Base-by-base conservation (phyloP, 805 yeast genomes). In the Suhomyces xylopsoci region DNA sequence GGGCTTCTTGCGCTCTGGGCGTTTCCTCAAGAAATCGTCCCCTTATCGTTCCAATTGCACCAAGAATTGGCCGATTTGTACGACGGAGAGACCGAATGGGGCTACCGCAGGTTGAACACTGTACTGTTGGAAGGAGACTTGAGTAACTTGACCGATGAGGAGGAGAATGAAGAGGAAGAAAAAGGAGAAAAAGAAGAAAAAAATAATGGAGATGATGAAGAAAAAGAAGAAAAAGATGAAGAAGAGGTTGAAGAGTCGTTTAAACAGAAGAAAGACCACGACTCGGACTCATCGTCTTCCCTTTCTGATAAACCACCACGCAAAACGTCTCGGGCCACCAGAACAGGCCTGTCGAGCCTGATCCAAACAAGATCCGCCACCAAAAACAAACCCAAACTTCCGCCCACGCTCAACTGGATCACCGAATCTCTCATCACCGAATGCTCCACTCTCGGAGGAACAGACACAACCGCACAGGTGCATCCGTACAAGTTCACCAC, bases 1-100 rank as follows among this genome's bases (percentile, higher is more conserved):
- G 99, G 99, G 0, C 76, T 93, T 48, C 71, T 93, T 48, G 97
- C 98, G 1, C 79, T 88, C 20, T 92, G 97, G 96, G 98, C 98
- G 0, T 94, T 94, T 69, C 99, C 99, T 0, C 91, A 87, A 61
- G 97, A 90, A 67, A 83, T 93, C 48, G 98, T 91, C 7, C 94
- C 96, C 0, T 75, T 93, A 51, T 86, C 96, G 47, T 94, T 91
- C 71, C 81, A 82, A 57, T 77, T 93, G 56, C 99, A 93, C 71
- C 90, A 87, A 62, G 87, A 91, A 54, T 77, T 93, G 45, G 82
- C 96, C 7, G 84, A 85, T 53, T 79, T 83, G 70, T 89, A 83
- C 68, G 80, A 84, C 59, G 99, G 99, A n/a, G 91, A 76, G 46
- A 77, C 79, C 40, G 87, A 87, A 60, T 93, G 98, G 98, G 98